These are phyloP conservation scores for Fagopyrum tataricum DNA, from an alignment of 148 eudicot species.

Conservation along the genomic window DNA sequence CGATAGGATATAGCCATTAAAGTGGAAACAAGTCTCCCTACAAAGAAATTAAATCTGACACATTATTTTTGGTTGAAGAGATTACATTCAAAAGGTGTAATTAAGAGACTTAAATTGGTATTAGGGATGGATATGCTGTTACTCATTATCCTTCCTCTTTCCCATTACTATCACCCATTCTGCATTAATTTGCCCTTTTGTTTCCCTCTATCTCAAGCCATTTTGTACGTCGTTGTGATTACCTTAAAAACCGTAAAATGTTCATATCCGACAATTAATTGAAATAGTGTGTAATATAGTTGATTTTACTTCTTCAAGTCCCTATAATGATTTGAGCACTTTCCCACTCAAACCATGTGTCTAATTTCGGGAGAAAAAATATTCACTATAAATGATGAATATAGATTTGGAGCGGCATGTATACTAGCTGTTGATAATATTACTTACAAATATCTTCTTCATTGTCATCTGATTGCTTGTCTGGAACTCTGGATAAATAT, in stretches of 20 bases:
- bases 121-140: background rate
- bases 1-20: too few relatives aligned
- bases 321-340: background rate
- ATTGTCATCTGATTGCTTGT: background rate
- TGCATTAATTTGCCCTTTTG: background rate
- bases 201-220: background rate
- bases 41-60: too few relatives aligned
- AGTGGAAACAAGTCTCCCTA: too few relatives aligned
- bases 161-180: background rate
- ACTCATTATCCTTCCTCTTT: background rate
- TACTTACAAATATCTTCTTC: background rate
- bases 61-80: too few relatives aligned
- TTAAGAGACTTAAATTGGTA: too few relatives aligned
- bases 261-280: background rate
- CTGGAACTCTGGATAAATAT: background rate
- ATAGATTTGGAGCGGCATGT: background rate
- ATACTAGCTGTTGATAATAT: background rate
- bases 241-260: background rate
- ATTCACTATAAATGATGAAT: slow-evolving; percentile 3
- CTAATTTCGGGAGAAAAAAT: background rate
- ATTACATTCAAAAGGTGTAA: too few relatives aligned
- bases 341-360: background rate
- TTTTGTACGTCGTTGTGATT: background rate
- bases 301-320: background rate
- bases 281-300: background rate